These are phyloP conservation scores for Yarrowia divulgata DNA, from an alignment of 805 yeast genomes.

Conservation along the genomic window DNA sequence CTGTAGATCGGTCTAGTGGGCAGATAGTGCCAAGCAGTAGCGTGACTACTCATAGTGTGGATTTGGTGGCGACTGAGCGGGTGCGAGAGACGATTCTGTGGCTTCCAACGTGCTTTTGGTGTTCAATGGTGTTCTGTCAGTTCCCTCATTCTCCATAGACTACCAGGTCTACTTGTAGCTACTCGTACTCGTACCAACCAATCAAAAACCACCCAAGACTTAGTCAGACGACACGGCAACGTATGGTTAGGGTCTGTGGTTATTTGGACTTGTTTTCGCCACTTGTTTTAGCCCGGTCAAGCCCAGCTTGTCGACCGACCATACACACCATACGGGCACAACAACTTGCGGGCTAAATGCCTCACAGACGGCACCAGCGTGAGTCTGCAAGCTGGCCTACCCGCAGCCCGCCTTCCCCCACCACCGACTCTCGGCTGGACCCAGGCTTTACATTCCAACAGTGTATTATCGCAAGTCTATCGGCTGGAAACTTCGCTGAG, in stretches of 20 bases:
- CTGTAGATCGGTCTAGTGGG: no score
- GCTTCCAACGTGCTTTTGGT: no score
- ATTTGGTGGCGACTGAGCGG: no score
- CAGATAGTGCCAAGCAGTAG: background rate
- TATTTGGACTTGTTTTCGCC: background rate
- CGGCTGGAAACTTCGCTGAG: background rate
- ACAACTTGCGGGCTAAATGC: background rate
- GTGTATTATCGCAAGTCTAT: slow-evolving; percentile 13
- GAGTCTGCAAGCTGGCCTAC: background rate
- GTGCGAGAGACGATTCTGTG: no score
- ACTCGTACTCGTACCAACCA: background rate
- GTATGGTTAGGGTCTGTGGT: background rate
- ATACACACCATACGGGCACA: no score
- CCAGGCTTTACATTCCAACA: slow-evolving; percentile 1
- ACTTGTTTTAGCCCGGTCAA: background rate
- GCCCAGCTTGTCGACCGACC: background rate
- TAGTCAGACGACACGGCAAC: slow-evolving; percentile 1
- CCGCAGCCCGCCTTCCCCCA: slow-evolving; percentile 1
- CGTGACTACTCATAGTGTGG: background rate
- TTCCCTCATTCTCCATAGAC: no score
- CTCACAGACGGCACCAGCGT: background rate
- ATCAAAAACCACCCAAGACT: background rate
- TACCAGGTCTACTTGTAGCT: no score
- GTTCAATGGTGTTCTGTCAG: no score
- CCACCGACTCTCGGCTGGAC: background rate